Evolutionary conservation across 2,329 filamentous ascomycete species (phyloP).

Genomic region (Cordyceps fumosorosea): DNA sequence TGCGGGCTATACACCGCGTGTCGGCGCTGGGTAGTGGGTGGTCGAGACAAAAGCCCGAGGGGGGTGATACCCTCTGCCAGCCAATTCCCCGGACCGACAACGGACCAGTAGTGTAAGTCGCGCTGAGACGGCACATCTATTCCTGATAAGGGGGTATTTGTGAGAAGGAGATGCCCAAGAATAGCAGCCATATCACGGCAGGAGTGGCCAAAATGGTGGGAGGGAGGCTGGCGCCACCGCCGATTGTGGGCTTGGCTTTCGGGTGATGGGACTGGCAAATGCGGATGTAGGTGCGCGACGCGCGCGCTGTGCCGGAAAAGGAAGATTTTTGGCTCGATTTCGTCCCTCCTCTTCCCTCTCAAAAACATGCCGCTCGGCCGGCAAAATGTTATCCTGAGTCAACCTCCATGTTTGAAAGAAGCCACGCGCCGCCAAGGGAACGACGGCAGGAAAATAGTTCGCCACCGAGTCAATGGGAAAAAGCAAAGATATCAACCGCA

Average conservation of each 20-base stretch:
- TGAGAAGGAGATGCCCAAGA: background rate
- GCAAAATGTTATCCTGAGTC: background rate
- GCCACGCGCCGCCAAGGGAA: no score
- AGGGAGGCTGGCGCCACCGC: background rate
- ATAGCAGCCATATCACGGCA: background rate
- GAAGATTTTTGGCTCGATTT: background rate
- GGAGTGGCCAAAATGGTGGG: background rate
- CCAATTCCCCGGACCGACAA: background rate
- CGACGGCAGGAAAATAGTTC: no score
- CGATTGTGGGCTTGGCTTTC: background rate
- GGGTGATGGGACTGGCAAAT: background rate
- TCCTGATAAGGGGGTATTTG: background rate
- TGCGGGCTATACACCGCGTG: background rate
- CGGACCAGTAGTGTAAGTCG: background rate
- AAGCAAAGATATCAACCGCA: background rate
- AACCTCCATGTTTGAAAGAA: no score
- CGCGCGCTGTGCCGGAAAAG: background rate
- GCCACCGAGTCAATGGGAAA: background rate
- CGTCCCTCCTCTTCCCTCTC: background rate
- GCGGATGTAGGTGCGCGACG: background rate
- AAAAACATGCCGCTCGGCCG: background rate
- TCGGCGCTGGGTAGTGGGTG: background rate
- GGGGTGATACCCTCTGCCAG: no score
- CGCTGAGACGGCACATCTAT: background rate
- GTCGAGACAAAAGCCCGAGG: background rate